phyloP scores from a whole-genome alignment of 2,329 filamentous ascomycete species.

The Teratosphaeriaceae sp. region DNA sequence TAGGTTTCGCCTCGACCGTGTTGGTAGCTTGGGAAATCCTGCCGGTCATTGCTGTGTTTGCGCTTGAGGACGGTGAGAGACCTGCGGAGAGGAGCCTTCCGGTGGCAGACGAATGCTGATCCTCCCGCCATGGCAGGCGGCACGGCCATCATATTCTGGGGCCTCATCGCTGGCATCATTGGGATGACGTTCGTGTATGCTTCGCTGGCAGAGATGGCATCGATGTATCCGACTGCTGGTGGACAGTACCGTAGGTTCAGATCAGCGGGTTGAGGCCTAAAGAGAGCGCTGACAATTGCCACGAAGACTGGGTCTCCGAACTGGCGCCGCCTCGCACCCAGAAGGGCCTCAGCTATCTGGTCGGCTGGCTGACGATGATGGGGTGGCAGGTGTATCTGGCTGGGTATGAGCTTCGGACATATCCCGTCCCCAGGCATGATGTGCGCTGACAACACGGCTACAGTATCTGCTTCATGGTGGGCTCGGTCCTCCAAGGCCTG shows the following conservation, averaged over 20 bases:
- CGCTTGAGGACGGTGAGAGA: neutral
- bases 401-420: conserved; percentile 13
- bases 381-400: conserved; percentile 41
- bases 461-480: conserved; percentile 23
- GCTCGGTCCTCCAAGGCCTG: conserved; percentile 14
- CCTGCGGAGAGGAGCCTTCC: neutral
- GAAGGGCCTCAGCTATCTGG: neutral
- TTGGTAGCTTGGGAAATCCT: neutral
- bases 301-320: no score
- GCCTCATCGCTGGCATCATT: conserved; percentile 11
- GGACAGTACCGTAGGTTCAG: neutral
- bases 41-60: neutral
- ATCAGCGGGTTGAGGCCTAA: no score
- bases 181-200: conserved; percentile 15
- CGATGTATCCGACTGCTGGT: conserved; percentile 1
- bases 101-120: neutral
- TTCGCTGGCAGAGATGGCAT: conserved; percentile 16
- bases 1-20: neutral
- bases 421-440: conserved; percentile 40
- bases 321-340: no score
- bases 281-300: no score
- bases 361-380: conserved; percentile 23
- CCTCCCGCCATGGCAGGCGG: conserved; percentile 14
- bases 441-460: conserved; percentile 17
- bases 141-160: conserved; percentile 16